phyloP scores from a whole-genome alignment of 345 rosid species.

The Salix viminalis region DNA sequence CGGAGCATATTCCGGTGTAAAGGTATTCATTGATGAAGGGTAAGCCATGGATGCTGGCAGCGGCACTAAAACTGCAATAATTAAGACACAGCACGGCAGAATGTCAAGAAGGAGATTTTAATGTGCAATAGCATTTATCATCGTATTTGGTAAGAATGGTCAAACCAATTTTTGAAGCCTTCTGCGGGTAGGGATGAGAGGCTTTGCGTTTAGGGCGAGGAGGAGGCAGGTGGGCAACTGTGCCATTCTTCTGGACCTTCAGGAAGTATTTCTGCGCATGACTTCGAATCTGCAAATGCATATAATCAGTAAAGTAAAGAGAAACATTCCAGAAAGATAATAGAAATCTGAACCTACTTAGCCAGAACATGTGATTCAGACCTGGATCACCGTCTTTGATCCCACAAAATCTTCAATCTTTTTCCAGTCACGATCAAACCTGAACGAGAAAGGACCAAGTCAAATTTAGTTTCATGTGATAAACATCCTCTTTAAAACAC shows the following conservation, averaged over 20 bases:
- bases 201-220: constrained; percentile 99
- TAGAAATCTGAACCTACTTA: no score
- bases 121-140: constrained; percentile 2
- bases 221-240: constrained; percentile 88
- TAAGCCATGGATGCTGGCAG: constrained; percentile 56
- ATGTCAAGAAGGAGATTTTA: neutral
- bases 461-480: neutral
- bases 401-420: constrained; percentile 97
- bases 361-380: constrained; percentile 15
- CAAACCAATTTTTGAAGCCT: constrained; percentile 79
- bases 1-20: constrained; percentile 44
- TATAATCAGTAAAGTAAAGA: constrained; percentile 11
- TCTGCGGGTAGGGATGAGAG: constrained; percentile 90
- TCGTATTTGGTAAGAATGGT: neutral
- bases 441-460: constrained; percentile 27
- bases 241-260: constrained; percentile 93
- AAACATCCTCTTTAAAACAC: neutral
- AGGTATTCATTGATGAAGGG: constrained; percentile 37
- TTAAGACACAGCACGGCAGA: neutral
- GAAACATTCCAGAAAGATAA: neutral
- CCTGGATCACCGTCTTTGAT: constrained; percentile 96
- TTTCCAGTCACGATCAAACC: constrained; percentile 99
- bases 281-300: constrained; percentile 67
- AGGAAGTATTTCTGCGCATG: constrained; percentile 97
- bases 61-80: constrained; percentile 47